A percentile compares a stretch with the other conserved stretches of the same genome.
These are phyloP conservation scores for Actinomortierella wolfii DNA, from an alignment of 371 early-diverging fungal genomes.

Conservation along the genomic window DNA sequence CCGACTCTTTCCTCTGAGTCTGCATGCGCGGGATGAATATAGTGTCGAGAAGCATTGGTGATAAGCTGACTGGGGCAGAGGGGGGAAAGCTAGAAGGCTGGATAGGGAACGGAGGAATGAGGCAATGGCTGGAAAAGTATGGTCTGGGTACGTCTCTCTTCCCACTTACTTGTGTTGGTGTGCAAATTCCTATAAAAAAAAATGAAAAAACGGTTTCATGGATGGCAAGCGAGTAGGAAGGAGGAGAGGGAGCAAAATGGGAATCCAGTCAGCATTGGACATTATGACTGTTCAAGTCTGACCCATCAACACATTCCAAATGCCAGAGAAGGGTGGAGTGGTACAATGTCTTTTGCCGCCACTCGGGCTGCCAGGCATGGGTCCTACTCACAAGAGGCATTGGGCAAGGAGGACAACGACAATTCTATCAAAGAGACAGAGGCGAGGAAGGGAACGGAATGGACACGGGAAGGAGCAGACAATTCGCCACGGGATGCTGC, in stretches of 20 bases:
- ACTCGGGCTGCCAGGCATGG: background rate
- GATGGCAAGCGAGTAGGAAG: background rate
- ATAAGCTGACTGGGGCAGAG: slow-evolving; percentile 1
- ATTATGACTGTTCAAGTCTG: background rate
- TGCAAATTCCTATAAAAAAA: slow-evolving; percentile 73
- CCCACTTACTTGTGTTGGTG: slow-evolving; percentile 65
- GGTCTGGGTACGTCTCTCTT: background rate
- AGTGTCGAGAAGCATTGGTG: background rate
- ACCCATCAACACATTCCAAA: background rate
- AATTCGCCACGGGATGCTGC: background rate
- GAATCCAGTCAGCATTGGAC: background rate
- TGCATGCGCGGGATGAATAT: slow-evolving; percentile 3
- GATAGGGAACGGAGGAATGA: background rate
- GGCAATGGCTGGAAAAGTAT: background rate
- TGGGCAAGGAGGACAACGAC: slow-evolving; percentile 4
- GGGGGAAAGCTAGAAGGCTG: background rate
- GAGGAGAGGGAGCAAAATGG: background rate
- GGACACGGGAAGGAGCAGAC: background rate
- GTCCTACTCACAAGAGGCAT: slow-evolving; percentile 39
- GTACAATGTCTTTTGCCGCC: too few relatives aligned
- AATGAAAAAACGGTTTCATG: slow-evolving; percentile 1
- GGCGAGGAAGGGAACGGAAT: background rate
- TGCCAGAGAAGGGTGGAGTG: too few relatives aligned
- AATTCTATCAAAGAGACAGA: background rate
- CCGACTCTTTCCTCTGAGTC: too few relatives aligned